phyloP scores from a whole-genome alignment of 2,329 filamentous ascomycete genomes.

The Ascosphaera apis region DNA sequence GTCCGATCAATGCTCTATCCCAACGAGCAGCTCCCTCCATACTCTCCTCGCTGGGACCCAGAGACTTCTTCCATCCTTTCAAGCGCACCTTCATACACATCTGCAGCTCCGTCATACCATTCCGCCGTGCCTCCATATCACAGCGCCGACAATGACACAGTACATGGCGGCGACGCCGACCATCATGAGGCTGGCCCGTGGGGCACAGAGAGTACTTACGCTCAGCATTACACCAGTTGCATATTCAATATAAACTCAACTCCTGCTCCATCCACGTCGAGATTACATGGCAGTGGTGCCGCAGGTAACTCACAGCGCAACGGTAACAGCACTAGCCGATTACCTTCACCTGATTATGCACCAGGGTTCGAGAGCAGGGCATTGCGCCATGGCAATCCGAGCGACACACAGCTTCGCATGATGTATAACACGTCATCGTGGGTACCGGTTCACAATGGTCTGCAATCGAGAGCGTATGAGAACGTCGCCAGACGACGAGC shows the following conservation, averaged over 20 bases:
- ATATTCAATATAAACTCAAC: too few species aligned
- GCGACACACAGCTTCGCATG: constrained; percentile 14
- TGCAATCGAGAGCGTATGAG: constrained; percentile 37
- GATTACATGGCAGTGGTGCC: too few species aligned
- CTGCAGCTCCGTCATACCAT: constrained; percentile 42
- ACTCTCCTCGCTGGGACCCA: constrained; percentile 25
- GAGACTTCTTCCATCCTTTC: constrained; percentile 45
- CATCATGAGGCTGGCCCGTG: too few species aligned
- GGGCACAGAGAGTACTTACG: too few species aligned
- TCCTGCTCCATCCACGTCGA: too few species aligned
- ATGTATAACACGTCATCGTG: constrained; percentile 36
- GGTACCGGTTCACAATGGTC: constrained; percentile 31
- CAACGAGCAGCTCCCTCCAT: constrained; percentile 6
- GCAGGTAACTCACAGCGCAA: too few species aligned
- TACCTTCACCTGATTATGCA: constrained; percentile 20
- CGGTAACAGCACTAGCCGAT: too few species aligned
- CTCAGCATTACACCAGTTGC: too few species aligned
- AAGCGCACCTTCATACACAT: constrained; percentile 44
- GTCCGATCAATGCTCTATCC: constrained; percentile 6
- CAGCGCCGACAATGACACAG: constrained; percentile 3
- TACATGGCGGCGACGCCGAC: too few species aligned
- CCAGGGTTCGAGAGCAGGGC: constrained; percentile 19
- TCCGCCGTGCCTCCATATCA: constrained; percentile 14
- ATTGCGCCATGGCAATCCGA: constrained; percentile 1
- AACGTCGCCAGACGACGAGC: constrained; percentile 41